Base-by-base conservation (phyloP, 2,329 filamentous ascomycete species). In the Epichloe glyceriae region DNA sequence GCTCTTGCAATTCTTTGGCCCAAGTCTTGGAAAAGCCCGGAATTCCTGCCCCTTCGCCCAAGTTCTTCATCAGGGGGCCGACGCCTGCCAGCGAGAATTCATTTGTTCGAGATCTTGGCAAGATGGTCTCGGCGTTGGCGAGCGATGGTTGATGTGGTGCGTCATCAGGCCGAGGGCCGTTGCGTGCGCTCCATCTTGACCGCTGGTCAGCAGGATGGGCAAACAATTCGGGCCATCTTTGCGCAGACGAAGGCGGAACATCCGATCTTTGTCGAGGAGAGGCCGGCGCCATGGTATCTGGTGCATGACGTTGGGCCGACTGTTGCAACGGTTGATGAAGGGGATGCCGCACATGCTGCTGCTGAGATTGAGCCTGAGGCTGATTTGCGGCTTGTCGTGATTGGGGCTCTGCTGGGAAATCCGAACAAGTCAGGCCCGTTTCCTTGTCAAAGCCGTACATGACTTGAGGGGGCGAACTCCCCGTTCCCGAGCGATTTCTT, bases 371-470 rank as follows among this genome's bases (percentile, higher is more conserved):
- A 34, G 42, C 45, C 45, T 47, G 26, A 4, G 42, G 30, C 17
- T 50, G 26, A 5, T 17, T 20, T 5, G 17, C 14, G 3, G 38
- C 30, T n/a, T 12, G 45, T 20, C 37, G 56, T 33, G 59, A 60
- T 39, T 59, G 58, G 57, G n/a, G 57, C 54, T 7, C 50, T 4
- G 53, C 30, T 12, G 58, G 54, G 10, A 42, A 17, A 4, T 56
- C 49, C 22, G 56, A 56, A 8, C 49, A 48, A 14, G 56, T 22
- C 20, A 66, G 55, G 1, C 71, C 75, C 0, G 70, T 77, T 58
- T 79, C 76, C 57, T 79, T 79, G 49, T 78, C 74, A 41, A 71
- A 72, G 8, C 67, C 71, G 49, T 66, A 69, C 41, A 61, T 64
- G 1, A 60, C 45, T 1, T 59, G 50, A 45, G 64, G 63, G 42